Conservation (phyloP, 2,329 filamentous ascomycete genomes). For the Talaromyces piceae region DNA sequence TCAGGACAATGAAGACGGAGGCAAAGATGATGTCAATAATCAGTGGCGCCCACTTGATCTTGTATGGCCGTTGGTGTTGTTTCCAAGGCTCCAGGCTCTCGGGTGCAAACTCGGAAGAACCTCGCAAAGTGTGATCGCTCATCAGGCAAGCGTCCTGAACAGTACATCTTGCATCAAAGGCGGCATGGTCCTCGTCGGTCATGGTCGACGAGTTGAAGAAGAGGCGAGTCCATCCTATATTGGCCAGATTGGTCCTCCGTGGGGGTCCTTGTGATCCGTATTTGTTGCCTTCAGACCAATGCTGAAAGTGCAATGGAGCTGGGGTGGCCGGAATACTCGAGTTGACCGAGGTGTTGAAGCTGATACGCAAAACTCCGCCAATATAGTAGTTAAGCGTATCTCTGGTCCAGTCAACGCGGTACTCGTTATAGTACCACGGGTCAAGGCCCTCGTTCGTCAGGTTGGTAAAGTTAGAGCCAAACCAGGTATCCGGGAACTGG, state of each 20-base stretch:
- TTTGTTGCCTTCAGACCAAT: slow-evolving; percentile 42
- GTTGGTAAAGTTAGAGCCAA: slow-evolving; percentile 38
- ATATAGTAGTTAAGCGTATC: slow-evolving; percentile 39
- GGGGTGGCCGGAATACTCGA: slow-evolving; percentile 34
- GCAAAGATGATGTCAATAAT: slow-evolving; percentile 9
- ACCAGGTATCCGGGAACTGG: slow-evolving; percentile 29
- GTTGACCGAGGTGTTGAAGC: slow-evolving; percentile 25
- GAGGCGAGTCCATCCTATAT: slow-evolving; percentile 40
- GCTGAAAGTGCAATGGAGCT: slow-evolving; percentile 38
- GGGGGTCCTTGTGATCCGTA: slow-evolving; percentile 42
- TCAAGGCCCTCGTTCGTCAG: slow-evolving; percentile 20
- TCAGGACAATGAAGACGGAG: slow-evolving; percentile 6
- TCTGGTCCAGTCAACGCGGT: slow-evolving; percentile 42
- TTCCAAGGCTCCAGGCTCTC: slow-evolving; percentile 23
- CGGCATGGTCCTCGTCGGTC: slow-evolving; percentile 20
- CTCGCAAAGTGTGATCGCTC: slow-evolving; percentile 27
- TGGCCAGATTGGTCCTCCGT: slow-evolving; percentile 30
- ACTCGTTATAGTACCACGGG: slow-evolving; percentile 41
- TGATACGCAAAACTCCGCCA: slow-evolving; percentile 29
- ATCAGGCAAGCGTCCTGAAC: slow-evolving; percentile 27
- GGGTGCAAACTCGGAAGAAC: slow-evolving; percentile 20
- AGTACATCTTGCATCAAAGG: slow-evolving; percentile 24
- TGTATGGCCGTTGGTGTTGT: slow-evolving; percentile 17
- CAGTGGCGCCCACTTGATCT: slow-evolving; percentile 9
- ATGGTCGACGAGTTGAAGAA: slow-evolving; percentile 45